Percentiles rank a stretch among this genome's conserved stretches.
Evolutionary conservation across 148 eudicot species (phyloP).

Genomic region (Vaccinium corymbosum): DNA sequence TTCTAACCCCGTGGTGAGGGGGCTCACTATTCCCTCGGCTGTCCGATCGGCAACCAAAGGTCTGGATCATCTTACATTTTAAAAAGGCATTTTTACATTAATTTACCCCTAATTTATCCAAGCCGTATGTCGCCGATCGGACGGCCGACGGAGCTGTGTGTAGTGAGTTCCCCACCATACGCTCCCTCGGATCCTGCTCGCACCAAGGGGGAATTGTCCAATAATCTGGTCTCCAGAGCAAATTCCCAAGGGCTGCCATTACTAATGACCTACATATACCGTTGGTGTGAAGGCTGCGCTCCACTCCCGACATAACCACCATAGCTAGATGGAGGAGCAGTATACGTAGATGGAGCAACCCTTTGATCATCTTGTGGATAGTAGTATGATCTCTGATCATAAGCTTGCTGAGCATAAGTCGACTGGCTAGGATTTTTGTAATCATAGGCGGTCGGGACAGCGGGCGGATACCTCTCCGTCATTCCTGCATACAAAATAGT

Average conservation of each 20-base stretch:
- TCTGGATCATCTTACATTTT: no score
- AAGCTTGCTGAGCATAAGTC: slow-evolving; percentile 33
- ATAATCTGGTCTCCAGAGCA: not conserved
- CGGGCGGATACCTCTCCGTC: slow-evolving; percentile 30
- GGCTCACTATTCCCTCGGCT: no score
- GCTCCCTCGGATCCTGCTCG: not conserved
- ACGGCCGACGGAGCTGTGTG: no score
- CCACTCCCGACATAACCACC: slow-evolving; percentile 24
- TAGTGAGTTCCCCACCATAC: no score
- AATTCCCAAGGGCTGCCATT: not conserved
- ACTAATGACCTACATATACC: slow-evolving; percentile 22
- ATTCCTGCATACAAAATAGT: slow-evolving; percentile 14
- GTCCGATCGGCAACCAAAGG: no score
- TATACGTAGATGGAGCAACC: slow-evolving; percentile 19
- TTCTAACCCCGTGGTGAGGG: no score
- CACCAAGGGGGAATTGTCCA: no score
- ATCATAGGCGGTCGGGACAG: slow-evolving; percentile 23
- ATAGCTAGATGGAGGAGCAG: slow-evolving; percentile 28
- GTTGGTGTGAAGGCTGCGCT: slow-evolving; percentile 29
- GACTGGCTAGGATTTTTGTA: slow-evolving; percentile 32
- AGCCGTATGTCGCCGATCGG: no score
- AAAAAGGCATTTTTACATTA: not conserved
- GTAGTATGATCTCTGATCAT: slow-evolving; percentile 35
- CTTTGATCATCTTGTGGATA: slow-evolving; percentile 30
- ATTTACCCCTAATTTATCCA: no score